These are phyloP conservation scores for Ustulina deusta DNA, from an alignment of 2,329 filamentous ascomycete genomes.

Conservation along the genomic window DNA sequence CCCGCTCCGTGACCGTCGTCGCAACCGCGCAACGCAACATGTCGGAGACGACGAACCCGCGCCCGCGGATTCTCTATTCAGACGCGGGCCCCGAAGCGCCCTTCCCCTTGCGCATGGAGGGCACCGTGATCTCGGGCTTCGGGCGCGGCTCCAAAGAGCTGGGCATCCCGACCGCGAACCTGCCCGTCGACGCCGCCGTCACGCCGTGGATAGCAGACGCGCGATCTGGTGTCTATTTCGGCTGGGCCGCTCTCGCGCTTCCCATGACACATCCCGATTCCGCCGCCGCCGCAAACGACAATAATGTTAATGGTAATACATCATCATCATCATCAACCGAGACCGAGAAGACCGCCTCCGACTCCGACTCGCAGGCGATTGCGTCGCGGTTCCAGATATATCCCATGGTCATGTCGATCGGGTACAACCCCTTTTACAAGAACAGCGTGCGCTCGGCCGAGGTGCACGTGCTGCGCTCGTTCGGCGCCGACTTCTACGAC, in stretches of 20 bases:
- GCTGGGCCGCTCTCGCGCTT: slow-evolving; percentile 82
- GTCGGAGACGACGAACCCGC: slow-evolving; percentile 48
- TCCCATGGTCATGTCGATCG: slow-evolving; percentile 93
- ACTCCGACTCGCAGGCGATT: neutral
- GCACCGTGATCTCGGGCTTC: slow-evolving; percentile 91
- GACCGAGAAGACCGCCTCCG: slow-evolving; percentile 21
- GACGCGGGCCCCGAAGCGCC: slow-evolving; percentile 79
- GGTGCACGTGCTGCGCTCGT: slow-evolving; percentile 86
- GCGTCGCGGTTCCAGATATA: slow-evolving; percentile 62
- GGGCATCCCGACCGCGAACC: slow-evolving; percentile 96
- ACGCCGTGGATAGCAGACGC: slow-evolving; percentile 72
- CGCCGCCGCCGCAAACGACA: slow-evolving; percentile 39
- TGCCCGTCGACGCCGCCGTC: slow-evolving; percentile 75
- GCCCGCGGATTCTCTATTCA: slow-evolving; percentile 79
- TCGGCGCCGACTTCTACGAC: slow-evolving; percentile 86
- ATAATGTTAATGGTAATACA: neutral
- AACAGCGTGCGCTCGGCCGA: slow-evolving; percentile 89
- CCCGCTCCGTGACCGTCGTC: neutral
- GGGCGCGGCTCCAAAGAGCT: slow-evolving; percentile 96
- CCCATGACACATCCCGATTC: slow-evolving; percentile 61
- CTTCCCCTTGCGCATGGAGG: slow-evolving; percentile 85
- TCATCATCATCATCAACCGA: slow-evolving; percentile 21
- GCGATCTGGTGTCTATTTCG: slow-evolving; percentile 90
- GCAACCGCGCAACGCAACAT: slow-evolving; percentile 17
- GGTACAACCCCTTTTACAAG: slow-evolving; percentile 98